Conservation (phyloP, 2,329 filamentous ascomycete species). For the Claviceps paspali region DNA sequence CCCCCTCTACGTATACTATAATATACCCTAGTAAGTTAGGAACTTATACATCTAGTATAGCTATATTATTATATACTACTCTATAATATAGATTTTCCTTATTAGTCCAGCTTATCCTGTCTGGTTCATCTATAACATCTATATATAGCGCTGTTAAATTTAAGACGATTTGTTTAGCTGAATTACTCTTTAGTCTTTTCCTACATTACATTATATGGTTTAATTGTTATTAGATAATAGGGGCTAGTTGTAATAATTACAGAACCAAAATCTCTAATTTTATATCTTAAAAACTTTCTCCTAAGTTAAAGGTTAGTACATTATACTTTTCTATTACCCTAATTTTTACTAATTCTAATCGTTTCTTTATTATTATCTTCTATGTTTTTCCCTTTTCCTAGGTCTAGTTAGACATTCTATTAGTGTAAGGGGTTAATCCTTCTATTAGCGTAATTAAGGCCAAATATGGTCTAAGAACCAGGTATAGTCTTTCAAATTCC, state of each 20-base stretch:
- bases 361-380: not conserved
- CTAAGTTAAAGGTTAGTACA: not conserved
- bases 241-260: not conserved
- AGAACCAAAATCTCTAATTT: not conserved
- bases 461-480: too few species aligned
- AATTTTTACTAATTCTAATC: not conserved
- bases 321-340: not conserved
- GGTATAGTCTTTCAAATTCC: too few species aligned
- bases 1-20: not conserved
- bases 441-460: too few species aligned
- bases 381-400: too few species aligned
- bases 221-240: not conserved
- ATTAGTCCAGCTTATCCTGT: not conserved
- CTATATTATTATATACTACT: not conserved
- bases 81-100: too few species aligned
- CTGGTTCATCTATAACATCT: not conserved
- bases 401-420: too few species aligned
- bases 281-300: not conserved
- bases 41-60: not conserved
- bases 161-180: not conserved
- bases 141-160: not conserved
- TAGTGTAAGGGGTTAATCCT: not conserved
- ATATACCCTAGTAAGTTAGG: not conserved
- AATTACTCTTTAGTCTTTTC: not conserved
- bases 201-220: not conserved